Evolutionary conservation across 108 stramenopile genomes (phyloP), one percentile per base, ranked within the genome.

Genomic region (Nitzschia sp.): DNA sequence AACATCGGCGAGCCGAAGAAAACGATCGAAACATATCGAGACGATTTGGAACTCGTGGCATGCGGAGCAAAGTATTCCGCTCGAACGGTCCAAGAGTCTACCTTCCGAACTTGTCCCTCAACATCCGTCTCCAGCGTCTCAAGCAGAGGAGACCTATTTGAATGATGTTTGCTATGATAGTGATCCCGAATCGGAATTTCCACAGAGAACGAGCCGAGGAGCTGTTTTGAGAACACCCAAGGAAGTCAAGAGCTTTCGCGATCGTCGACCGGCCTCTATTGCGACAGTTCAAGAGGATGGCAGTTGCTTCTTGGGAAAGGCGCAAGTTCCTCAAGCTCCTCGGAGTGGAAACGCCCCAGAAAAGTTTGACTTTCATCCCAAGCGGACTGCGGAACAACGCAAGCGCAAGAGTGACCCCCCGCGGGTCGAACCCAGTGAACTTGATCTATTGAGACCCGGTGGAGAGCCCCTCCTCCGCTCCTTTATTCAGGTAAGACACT

Each of bases 131-230:
- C 25, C 31, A 2, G n/a, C 41, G 21, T n/a, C 4, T 11, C 5
- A 4, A 8, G 19, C 5, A n/a, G 9, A 11, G 19, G 48, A 50
- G 19, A 4, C 8, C 5, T n/a, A n/a, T n/a, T n/a, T n/a, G n/a
- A n/a, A 16, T 16, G 53, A 53, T 35, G 53, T 38, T 36, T 75
- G 66, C 36, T 75, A 75, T 53, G 73, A 75, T 36, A 62, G 59
- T 31, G 73, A 75, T 55, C 66, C 66, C 1, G 73, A 61, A 55
- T 33, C 53, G n/a, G 73, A 61, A 26, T 31, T 54, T 22, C 36
- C 33, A 35, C 57, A 66, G 30, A 38, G 41, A 26, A 46, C 11
- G 26, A 25, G 62, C 28, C 73, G 73, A 13, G 29, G 60, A 25
- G 50, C 53, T 23, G n/a, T 33, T 1, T 23, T 66, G 11, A 15